Conservation (phyloP, 495 filamentous ascomycete genomes). For the Podospora bellae-mahoneyi region DNA sequence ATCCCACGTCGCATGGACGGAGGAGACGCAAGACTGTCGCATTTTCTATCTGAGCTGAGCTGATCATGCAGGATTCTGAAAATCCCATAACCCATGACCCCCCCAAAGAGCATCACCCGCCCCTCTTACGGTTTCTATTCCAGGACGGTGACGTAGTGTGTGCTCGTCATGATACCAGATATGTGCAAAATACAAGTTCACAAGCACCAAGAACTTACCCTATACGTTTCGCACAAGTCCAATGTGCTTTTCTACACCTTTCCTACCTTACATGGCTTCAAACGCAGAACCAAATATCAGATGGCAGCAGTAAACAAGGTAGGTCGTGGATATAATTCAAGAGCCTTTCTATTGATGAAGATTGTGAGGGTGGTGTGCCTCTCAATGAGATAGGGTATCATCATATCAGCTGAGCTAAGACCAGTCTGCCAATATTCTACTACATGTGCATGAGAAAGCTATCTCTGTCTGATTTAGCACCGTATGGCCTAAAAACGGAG, state of each 20-base stretch:
- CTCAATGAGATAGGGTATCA: background rate
- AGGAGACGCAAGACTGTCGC: conserved; percentile 8
- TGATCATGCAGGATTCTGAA: conserved; percentile 5
- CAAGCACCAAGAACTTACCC: no score
- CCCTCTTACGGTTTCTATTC: background rate
- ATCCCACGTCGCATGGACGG: conserved; percentile 4
- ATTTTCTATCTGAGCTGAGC: conserved; percentile 10
- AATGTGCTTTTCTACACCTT: no score
- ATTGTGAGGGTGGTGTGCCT: background rate
- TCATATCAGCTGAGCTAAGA: background rate
- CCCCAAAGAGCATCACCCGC: background rate
- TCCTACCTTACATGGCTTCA: no score
- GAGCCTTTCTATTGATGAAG: background rate
- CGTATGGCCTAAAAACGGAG: no score
- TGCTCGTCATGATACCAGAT: no score
- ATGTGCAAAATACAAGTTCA: no score
- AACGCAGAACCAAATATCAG: no score
- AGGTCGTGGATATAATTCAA: no score
- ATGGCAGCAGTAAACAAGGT: no score
- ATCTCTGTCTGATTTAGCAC: background rate
- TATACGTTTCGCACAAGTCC: no score
- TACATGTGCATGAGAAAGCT: no score
- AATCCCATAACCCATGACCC: background rate
- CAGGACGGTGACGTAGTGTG: background rate
- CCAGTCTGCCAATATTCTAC: background rate